phyloP scores from a whole-genome alignment of 2,329 filamentous ascomycete species.

The Mollisiaceae sp. region DNA sequence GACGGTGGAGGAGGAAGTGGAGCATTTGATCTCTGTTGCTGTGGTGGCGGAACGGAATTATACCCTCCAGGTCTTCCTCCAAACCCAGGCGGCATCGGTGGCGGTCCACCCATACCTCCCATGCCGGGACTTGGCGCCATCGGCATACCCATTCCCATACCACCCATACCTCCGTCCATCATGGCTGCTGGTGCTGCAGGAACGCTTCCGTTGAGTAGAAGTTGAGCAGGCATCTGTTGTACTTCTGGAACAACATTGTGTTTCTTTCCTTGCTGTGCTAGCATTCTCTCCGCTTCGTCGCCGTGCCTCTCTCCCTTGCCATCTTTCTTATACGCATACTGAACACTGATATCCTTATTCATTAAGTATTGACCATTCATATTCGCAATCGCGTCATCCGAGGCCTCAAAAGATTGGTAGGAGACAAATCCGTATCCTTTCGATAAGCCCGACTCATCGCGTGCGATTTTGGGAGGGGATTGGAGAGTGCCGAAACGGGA shows the following conservation, averaged over 20 bases:
- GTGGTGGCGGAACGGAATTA: constrained; percentile 42
- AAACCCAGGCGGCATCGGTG: constrained; percentile 40
- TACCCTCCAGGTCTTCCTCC: constrained; percentile 35
- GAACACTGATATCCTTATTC: constrained; percentile 94
- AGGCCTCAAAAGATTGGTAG: constrained; percentile 90
- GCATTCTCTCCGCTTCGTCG: constrained; percentile 88
- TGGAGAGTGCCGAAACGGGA: constrained; percentile 87
- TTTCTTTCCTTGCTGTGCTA: constrained; percentile 90
- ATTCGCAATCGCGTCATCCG: constrained; percentile 86
- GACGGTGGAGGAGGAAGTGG: constrained; percentile 62
- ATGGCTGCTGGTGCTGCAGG: constrained; percentile 49
- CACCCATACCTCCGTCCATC: constrained; percentile 36
- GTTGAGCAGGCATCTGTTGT: constrained; percentile 43
- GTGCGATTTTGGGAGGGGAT: constrained; percentile 85
- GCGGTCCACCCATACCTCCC: constrained; percentile 28
- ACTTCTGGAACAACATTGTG: constrained; percentile 86
- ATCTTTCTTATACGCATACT: constrained; percentile 99
- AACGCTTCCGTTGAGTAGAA: constrained; percentile 49
- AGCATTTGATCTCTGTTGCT: constrained; percentile 47
- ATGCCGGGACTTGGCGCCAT: constrained; percentile 14
- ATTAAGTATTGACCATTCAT: constrained; percentile 97
- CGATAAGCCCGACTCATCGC: constrained; percentile 84
- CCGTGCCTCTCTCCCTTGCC: constrained; percentile 96
- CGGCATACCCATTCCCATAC: constrained; percentile 27
- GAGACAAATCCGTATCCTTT: constrained; percentile 98